Evolutionary conservation across 2,329 filamentous ascomycete species (phyloP), one percentile per base, ranked within the genome.

Genomic region (Penicillium occitanis): DNA sequence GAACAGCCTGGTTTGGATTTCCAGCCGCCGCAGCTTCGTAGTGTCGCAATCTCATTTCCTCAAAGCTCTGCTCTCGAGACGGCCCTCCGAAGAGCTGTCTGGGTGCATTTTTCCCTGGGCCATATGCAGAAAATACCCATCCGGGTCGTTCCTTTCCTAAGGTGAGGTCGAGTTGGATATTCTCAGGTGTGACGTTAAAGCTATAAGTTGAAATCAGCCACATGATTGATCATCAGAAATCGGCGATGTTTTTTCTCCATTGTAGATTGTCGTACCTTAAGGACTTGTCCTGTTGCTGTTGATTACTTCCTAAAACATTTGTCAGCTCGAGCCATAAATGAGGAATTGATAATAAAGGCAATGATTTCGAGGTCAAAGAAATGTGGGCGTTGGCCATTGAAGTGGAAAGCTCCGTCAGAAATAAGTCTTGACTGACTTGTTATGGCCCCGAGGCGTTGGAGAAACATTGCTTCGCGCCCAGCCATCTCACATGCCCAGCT

Each of bases 61-160:
- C 94, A 48, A 91, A 90, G 73, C 92, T 96, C 76, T 93, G 90
- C 76, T 98, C 94, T 19, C 93, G 86, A 5, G 87, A 83, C 53
- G 84, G 85, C 1, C 92, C 93, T 62, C 92, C 92, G 72, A 97
- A 93, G 0, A 97, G 84, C 77, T 97, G 92, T 19, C 87, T 87
- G 0, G 93, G 93, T 1, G 90, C 87, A 71, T 93, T 87, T 72
- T 83, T 85, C 3, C 90, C 90, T 0, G 93, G 93, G 0, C 89
- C 91, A 77, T 97, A 98, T 25, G 90, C 86, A 1, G 93, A 97
- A 28, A 97, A 85, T 4, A 95, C 89, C 91, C 93, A 98, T 82
- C 87, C 80, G 19, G 94, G 94, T 8, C 86, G 85, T 67, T 95
- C 91, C 25, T 84, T 82, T 5, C 77, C 77, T 25, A 71, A 68